phyloP scores from a whole-genome alignment of 805 yeast species.

The Saccharomyces mikatae region DNA sequence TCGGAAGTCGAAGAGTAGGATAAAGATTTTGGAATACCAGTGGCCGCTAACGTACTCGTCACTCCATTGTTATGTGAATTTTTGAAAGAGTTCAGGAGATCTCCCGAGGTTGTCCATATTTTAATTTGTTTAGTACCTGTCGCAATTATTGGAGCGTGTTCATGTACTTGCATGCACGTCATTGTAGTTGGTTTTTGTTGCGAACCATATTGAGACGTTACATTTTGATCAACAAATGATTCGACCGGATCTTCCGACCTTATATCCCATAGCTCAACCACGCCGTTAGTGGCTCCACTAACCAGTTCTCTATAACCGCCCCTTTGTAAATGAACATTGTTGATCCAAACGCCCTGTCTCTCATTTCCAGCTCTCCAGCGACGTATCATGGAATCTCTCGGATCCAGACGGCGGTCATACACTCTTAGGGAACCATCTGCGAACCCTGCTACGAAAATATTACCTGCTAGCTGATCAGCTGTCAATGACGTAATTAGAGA shows the following conservation, averaged over 20 bases:
- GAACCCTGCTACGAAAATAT: constrained; percentile 83
- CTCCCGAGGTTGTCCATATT: constrained; percentile 82
- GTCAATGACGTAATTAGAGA: constrained; percentile 84
- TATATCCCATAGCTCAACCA: constrained; percentile 85
- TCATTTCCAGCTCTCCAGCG: constrained; percentile 53
- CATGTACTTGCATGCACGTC: constrained; percentile 78
- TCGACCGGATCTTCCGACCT: constrained; percentile 64
- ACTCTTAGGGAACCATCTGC: constrained; percentile 84
- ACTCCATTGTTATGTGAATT: constrained; percentile 30
- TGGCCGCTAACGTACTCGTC: constrained; percentile 26
- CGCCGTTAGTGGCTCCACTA: constrained; percentile 76
- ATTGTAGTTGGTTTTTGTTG: constrained; percentile 26
- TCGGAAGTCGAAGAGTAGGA: constrained; percentile 24
- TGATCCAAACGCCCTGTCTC: constrained; percentile 47
- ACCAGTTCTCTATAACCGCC: constrained; percentile 90
- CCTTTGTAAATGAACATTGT: constrained; percentile 87
- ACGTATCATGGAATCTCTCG: constrained; percentile 77
- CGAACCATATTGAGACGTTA: constrained; percentile 18
- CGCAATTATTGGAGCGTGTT: constrained; percentile 91
- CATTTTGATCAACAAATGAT: constrained; percentile 47
- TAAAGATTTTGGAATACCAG: constrained; percentile 24
- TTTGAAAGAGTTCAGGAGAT: constrained; percentile 53
- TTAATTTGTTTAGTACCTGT: constrained; percentile 77
- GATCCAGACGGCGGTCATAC: constrained; percentile 80
- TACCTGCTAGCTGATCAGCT: constrained; percentile 92